Evolutionary conservation across 2,329 filamentous ascomycete genomes (phyloP).

Genomic region (Colletotrichum sp.): DNA sequence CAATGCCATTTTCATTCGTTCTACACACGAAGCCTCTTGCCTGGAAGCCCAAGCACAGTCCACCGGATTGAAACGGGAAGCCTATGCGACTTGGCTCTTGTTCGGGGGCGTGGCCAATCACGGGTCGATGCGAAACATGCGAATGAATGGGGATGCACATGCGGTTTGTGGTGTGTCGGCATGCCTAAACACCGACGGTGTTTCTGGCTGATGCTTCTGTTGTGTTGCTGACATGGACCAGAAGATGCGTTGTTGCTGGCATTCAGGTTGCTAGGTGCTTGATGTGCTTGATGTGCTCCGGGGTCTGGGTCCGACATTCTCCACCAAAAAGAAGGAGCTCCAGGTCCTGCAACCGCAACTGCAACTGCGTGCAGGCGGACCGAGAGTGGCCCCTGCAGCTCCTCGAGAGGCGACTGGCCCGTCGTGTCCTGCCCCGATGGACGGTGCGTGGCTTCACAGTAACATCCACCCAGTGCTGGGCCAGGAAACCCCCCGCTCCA

Average conservation of each 20-base stretch:
- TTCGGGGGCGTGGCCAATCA: background rate
- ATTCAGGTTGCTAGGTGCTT: background rate
- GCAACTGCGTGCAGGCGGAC: background rate
- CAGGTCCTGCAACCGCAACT: background rate
- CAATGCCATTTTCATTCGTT: background rate
- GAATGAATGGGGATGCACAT: background rate
- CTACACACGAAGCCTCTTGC: background rate
- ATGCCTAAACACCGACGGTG: background rate
- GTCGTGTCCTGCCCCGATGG: background rate
- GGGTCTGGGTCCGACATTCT: background rate
- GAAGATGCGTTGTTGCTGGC: background rate
- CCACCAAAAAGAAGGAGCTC: background rate
- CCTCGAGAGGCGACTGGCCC: background rate
- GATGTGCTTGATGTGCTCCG: background rate
- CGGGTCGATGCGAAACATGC: background rate
- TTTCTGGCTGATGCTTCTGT: background rate
- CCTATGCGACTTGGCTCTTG: background rate
- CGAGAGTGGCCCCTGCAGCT: background rate
- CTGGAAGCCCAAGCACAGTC: background rate
- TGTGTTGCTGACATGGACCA: background rate
- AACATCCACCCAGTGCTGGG: background rate
- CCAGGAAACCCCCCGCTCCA: background rate
- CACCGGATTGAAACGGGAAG: constrained; percentile 15
- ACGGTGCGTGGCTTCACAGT: background rate
- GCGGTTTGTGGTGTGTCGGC: background rate